Base-by-base conservation (phyloP, 1,284 basidiomycete genomes). In the Jaminaea rosea region DNA sequence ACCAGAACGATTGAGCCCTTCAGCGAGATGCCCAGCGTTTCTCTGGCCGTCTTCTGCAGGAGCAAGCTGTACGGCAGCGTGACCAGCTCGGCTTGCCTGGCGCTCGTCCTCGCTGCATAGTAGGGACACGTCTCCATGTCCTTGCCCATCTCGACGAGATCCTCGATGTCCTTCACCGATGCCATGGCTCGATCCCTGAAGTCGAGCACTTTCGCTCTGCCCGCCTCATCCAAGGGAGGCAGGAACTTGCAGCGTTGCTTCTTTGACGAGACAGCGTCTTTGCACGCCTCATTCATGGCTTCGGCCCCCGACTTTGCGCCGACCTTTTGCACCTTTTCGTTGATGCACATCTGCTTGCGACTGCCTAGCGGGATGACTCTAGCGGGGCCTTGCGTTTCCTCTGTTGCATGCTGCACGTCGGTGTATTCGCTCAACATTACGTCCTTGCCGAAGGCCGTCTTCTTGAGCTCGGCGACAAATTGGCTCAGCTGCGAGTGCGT, bases 401-500 rank as follows among this genome's bases (percentile, higher is more conserved):
- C 34, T 27, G 4, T 39, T 46, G 26, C 11, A 24, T 15, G 15
- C n/a, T 4, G n/a, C 21, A 15, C 13, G 13, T 32, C 7, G 9
- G 4, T 17, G 39, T 24, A 24, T 6, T 19, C 9, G 19, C 15
- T 11, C 5, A 5, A 13, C 19, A 21, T 9, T 26, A 37, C 24
- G 61, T 65, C 46, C 74, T 76, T 26, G 52, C 69, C 46, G 70
- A 81, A 78, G 8, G 78, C 79, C 3, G 88, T 82, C 67, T 85
- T 88, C 32, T 79, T 80, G 7, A 97, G 78, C 74, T 98, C 94
- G 4, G 85, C 83, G 10, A 93, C 80, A 11, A 97, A 82, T 72
- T 98, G 93, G 1, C 88, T 81, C 2, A 98, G 81, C 69, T 98
- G 93, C 2, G 88, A 90, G 75, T 98, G 93, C 0, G 93, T 98